These are phyloP conservation scores for Xylaria sp. DNA, from an alignment of 2,329 filamentous ascomycete species.

Conservation along the genomic window DNA sequence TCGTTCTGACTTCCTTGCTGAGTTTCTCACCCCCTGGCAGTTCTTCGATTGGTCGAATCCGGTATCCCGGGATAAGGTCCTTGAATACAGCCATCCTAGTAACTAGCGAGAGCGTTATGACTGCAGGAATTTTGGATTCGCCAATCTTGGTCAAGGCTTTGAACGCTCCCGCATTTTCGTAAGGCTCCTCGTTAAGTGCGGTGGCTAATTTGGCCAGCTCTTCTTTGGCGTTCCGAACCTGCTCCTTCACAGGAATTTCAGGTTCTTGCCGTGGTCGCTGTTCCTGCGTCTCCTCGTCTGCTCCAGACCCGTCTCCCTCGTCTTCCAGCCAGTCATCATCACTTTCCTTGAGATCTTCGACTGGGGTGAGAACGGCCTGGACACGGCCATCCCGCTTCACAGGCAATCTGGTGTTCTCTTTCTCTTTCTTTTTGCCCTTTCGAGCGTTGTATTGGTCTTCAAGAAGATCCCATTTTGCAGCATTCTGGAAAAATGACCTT, in stretches of 20 bases:
- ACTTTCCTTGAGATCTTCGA: conserved; percentile 70
- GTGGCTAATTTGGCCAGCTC: conserved; percentile 86
- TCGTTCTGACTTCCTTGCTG: conserved; percentile 87
- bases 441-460: conserved; percentile 81
- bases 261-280: conserved; percentile 59
- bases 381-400: conserved; percentile 84
- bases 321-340: conserved; percentile 73
- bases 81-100: conserved; percentile 93
- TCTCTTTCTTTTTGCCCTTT: conserved; percentile 76
- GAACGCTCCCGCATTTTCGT: conserved; percentile 85
- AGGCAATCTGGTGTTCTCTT: conserved; percentile 79
- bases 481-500: conserved; percentile 77
- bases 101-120: conserved; percentile 86
- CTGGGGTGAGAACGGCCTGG: conserved; percentile 66
- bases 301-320: conserved; percentile 63
- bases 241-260: conserved; percentile 77
- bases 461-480: conserved; percentile 92
- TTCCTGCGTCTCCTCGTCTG: conserved; percentile 52
- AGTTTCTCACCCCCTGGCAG: conserved; percentile 79
- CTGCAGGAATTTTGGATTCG: conserved; percentile 73
- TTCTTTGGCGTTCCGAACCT: conserved; percentile 89
- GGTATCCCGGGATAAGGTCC: conserved; percentile 94
- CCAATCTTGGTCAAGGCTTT: conserved; percentile 81
- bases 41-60: conserved; percentile 87
- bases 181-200: conserved; percentile 88